Conservation (phyloP, 345 rosid species). For the Ceriops decandra region DNA sequence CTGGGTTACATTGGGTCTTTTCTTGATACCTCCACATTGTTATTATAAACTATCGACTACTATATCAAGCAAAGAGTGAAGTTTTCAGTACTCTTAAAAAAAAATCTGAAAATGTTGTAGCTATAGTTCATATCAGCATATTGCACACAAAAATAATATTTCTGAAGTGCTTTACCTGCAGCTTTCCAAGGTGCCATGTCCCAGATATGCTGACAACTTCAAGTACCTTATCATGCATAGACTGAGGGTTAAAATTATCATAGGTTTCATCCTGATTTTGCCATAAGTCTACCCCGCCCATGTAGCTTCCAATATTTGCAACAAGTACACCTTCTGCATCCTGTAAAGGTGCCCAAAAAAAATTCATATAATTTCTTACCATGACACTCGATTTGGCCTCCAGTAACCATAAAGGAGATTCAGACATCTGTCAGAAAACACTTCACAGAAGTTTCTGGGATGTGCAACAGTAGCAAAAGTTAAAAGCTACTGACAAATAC, state of each 20-base stretch:
- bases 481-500: too few species aligned
- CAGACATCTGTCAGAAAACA: too few species aligned
- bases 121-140: background rate
- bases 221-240: slow-evolving; percentile 81
- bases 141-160: background rate
- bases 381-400: too few species aligned
- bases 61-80: too few species aligned
- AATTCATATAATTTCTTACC: background rate
- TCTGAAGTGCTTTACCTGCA: slow-evolving; percentile 49
- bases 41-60: background rate
- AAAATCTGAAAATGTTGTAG: background rate
- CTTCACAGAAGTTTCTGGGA: too few species aligned
- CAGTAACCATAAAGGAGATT: too few species aligned
- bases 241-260: slow-evolving; percentile 77
- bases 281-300: slow-evolving; percentile 96
- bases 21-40: background rate
- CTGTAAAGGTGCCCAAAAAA: slow-evolving; percentile 35
- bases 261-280: slow-evolving; percentile 80
- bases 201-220: slow-evolving; percentile 92
- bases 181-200: slow-evolving; percentile 94
- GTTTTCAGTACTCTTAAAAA: background rate
- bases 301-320: slow-evolving; percentile 91
- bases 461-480: too few species aligned
- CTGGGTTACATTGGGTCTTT: background rate
- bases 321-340: slow-evolving; percentile 90